Evolutionary conservation across 768 basidiomycete genomes (phyloP).

Genomic region (Tricholoma sp.): DNA sequence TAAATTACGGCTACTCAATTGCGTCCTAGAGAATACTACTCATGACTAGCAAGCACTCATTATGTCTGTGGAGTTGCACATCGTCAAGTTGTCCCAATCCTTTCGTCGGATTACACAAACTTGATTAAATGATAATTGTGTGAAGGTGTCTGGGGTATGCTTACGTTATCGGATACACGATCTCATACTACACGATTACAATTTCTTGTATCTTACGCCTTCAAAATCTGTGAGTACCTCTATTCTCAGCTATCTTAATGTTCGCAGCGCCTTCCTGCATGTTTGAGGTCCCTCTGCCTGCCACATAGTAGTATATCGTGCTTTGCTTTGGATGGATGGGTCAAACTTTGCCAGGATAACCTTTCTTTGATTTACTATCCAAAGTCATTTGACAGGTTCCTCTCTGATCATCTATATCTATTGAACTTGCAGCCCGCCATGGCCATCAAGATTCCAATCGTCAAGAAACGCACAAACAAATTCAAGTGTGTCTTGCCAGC

Average conservation of each 20-base stretch:
- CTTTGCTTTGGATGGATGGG: constrained; percentile 12
- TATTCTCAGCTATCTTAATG: constrained; percentile 21
- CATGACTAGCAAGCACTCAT: background rate
- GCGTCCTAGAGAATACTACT: background rate
- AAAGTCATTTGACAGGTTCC: constrained; percentile 19
- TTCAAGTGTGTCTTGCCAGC: constrained; percentile 74
- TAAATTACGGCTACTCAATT: background rate
- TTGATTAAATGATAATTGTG: background rate
- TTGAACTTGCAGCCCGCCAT: constrained; percentile 32
- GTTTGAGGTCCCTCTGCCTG: constrained; percentile 12
- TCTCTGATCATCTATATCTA: constrained; percentile 13
- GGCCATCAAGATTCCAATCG: constrained; percentile 56
- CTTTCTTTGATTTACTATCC: constrained; percentile 2
- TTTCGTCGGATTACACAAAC: background rate
- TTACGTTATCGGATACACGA: constrained; percentile 24
- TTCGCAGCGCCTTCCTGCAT: constrained; percentile 10
- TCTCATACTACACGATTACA: constrained; percentile 7
- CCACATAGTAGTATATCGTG: background rate
- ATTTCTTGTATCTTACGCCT: constrained; percentile 46
- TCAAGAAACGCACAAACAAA: constrained; percentile 95
- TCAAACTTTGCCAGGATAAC: constrained; percentile 32
- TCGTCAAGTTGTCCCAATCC: too few species aligned
- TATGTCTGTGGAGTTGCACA: background rate
- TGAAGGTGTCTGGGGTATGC: constrained; percentile 10
- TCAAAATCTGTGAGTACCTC: constrained; percentile 45